A percentile compares a stretch with the other conserved stretches of the same genome.
phyloP scores from a whole-genome alignment of 2,329 filamentous ascomycete species.

The Aureobasidium zeae region DNA sequence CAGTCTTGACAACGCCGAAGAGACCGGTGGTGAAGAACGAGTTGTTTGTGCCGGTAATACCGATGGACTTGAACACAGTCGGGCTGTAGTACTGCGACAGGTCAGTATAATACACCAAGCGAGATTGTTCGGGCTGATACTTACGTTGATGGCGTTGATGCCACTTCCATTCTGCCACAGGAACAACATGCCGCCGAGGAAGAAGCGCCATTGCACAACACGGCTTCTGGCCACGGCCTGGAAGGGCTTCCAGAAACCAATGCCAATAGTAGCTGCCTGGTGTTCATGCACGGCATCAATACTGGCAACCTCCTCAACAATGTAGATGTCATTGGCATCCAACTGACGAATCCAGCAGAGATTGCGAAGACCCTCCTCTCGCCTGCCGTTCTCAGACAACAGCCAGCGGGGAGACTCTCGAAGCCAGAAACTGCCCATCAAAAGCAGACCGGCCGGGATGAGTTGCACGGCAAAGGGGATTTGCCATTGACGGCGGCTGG shows the following conservation, averaged over 20 bases:
- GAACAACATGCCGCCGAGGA: slow-evolving; percentile 65
- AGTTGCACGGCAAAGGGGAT: slow-evolving; percentile 55
- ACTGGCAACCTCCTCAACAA: slow-evolving; percentile 61
- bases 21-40: slow-evolving; percentile 61
- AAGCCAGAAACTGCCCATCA: slow-evolving; percentile 36
- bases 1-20: slow-evolving; percentile 67
- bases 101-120: too few relatives aligned
- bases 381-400: slow-evolving; percentile 33
- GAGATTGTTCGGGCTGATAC: too few relatives aligned
- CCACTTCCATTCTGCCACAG: slow-evolving; percentile 69
- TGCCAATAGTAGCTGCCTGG: slow-evolving; percentile 53
- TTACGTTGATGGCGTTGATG: slow-evolving; percentile 72
- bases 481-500: slow-evolving; percentile 37
- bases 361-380: slow-evolving; percentile 35
- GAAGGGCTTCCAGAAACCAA: slow-evolving; percentile 69
- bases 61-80: slow-evolving; percentile 58
- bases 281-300: slow-evolving; percentile 62
- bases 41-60: slow-evolving; percentile 50
- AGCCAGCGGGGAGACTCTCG: slow-evolving; percentile 39
- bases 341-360: slow-evolving; percentile 57
- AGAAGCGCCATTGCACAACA: slow-evolving; percentile 60
- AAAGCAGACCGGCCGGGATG: slow-evolving; percentile 54
- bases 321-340: slow-evolving; percentile 50
- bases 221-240: slow-evolving; percentile 43
- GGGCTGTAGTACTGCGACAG: slow-evolving; percentile 67